A percentile compares a stretch with the other conserved stretches of the same genome.
phyloP scores from a whole-genome alignment of 2,329 filamentous ascomycete genomes.

The Trichothecium sympodiale region DNA sequence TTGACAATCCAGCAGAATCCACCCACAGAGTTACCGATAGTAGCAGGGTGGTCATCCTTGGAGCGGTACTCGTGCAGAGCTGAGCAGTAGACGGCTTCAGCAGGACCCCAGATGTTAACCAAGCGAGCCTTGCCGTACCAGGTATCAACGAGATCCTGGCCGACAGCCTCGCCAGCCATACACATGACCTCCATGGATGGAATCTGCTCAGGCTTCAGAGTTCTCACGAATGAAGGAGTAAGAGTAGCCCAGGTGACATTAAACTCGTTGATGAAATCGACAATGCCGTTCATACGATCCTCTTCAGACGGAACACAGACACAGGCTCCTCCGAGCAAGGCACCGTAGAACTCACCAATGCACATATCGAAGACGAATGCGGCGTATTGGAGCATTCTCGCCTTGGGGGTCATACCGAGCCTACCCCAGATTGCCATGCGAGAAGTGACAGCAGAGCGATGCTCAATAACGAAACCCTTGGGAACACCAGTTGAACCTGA shows the following conservation, averaged over 20 bases:
- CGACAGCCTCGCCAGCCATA: slow-evolving; percentile 8
- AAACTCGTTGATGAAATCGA: background rate
- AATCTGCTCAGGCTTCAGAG: slow-evolving; percentile 1
- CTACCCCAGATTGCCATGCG: slow-evolving; percentile 3
- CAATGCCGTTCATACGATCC: background rate
- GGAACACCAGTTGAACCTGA: slow-evolving; percentile 2
- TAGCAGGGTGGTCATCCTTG: background rate
- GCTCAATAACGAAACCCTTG: slow-evolving; percentile 3
- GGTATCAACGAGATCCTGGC: slow-evolving; percentile 5
- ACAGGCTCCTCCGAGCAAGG: slow-evolving; percentile 19
- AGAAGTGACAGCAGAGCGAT: background rate
- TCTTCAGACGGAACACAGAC: slow-evolving; percentile 27
- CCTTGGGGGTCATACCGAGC: background rate
- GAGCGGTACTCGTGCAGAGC: slow-evolving; percentile 4
- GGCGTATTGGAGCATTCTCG: slow-evolving; percentile 3
- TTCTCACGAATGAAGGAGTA: slow-evolving; percentile 2
- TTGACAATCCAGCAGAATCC: slow-evolving; percentile 5
- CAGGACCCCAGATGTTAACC: slow-evolving; percentile 10
- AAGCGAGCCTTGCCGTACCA: slow-evolving; percentile 7
- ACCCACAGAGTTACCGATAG: slow-evolving; percentile 5
- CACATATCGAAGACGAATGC: slow-evolving; percentile 4
- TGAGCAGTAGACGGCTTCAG: slow-evolving; percentile 5
- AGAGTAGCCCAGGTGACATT: slow-evolving; percentile 1
- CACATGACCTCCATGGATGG: slow-evolving; percentile 3
- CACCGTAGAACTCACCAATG: slow-evolving; percentile 1